phyloP scores from a whole-genome alignment of 1,284 basidiomycete genomes.

The Sporisorium iseilematis-ciliati region DNA sequence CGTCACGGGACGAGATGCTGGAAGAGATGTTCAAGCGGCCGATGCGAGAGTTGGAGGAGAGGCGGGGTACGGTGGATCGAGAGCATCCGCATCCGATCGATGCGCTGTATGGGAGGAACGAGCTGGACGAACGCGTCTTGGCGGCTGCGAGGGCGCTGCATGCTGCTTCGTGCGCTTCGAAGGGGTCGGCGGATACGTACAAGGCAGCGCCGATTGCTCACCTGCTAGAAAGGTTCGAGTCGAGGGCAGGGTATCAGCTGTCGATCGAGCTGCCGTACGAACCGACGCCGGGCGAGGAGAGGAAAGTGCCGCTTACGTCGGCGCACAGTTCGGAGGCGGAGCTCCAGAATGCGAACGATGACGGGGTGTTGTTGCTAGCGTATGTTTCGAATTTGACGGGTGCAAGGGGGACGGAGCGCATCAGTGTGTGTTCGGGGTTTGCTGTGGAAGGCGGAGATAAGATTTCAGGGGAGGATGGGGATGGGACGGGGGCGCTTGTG shows the following conservation, averaged over 20 bases:
- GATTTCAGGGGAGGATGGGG: constrained; percentile 51
- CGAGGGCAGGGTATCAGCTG: constrained; percentile 50
- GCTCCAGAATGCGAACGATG: constrained; percentile 61
- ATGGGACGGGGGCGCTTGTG: constrained; percentile 71
- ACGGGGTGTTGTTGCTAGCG: constrained; percentile 75
- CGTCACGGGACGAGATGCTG: constrained; percentile 51
- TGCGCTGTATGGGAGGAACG: constrained; percentile 56
- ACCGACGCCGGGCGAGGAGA: constrained; percentile 44
- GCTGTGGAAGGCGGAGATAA: constrained; percentile 71
- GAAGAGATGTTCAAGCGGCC: constrained; percentile 54
- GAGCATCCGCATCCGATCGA: constrained; percentile 61
- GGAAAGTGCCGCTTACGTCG: constrained; percentile 55
- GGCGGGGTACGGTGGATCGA: constrained; percentile 38
- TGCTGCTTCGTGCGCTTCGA: constrained; percentile 21
- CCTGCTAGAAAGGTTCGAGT: constrained; percentile 38
- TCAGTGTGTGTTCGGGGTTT: constrained; percentile 78
- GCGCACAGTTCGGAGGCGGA: constrained; percentile 55
- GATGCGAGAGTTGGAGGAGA: constrained; percentile 41
- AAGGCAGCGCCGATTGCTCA: constrained; percentile 28
- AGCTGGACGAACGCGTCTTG: constrained; percentile 60
- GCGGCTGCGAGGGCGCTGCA: constrained; percentile 51
- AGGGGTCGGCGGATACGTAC: constrained; percentile 13
- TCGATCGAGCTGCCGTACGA: constrained; percentile 67
- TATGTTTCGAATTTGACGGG: constrained; percentile 72
- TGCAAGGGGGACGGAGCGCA: constrained; percentile 71